Evolutionary conservation across 805 yeast genomes (phyloP).

Genomic region (Ogataea zsoltii): DNA sequence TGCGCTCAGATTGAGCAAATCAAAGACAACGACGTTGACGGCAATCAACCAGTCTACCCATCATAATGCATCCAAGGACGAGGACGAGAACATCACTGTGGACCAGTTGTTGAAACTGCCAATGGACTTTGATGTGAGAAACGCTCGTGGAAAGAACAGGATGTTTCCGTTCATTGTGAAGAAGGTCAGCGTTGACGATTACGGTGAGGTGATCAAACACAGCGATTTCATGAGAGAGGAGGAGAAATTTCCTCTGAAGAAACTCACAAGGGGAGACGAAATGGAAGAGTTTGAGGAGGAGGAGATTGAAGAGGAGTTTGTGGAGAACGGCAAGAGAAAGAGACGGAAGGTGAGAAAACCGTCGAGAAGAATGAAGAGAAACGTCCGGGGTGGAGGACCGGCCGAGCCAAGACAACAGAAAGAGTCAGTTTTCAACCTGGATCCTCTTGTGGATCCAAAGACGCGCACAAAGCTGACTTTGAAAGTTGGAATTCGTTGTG

Average conservation of each 20-base stretch:
- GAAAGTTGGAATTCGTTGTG: slow-evolving; percentile 58
- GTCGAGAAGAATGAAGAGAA: slow-evolving; percentile 38
- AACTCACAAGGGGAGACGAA: slow-evolving; percentile 24
- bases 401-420: slow-evolving; percentile 23
- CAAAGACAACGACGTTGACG: slow-evolving; percentile 19
- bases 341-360: slow-evolving; percentile 16
- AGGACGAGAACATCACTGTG: slow-evolving; percentile 29
- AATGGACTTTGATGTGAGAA: slow-evolving; percentile 56
- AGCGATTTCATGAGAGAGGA: slow-evolving; percentile 61
- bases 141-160: slow-evolving; percentile 48
- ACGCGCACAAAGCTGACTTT: slow-evolving; percentile 9
- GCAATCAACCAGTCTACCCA: slow-evolving; percentile 16
- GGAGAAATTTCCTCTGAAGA: slow-evolving; percentile 39
- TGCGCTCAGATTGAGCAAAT: slow-evolving; percentile 31
- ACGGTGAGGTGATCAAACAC: slow-evolving; percentile 75
- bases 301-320: slow-evolving; percentile 29
- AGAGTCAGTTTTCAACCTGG: slow-evolving; percentile 24
- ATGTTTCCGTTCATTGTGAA: slow-evolving; percentile 77
- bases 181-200: slow-evolving; percentile 73
- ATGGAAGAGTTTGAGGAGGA: slow-evolving; percentile 22
- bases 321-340: slow-evolving; percentile 25
- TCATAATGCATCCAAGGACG: slow-evolving; percentile 18
- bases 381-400: slow-evolving; percentile 20
- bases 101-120: slow-evolving; percentile 46
- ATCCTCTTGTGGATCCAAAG: slow-evolving; percentile 28